Evolutionary conservation across 78 protist species (phyloP), one percentile per base, ranked within the genome.

Genomic region (Dictyostelium firmibasis): DNA sequence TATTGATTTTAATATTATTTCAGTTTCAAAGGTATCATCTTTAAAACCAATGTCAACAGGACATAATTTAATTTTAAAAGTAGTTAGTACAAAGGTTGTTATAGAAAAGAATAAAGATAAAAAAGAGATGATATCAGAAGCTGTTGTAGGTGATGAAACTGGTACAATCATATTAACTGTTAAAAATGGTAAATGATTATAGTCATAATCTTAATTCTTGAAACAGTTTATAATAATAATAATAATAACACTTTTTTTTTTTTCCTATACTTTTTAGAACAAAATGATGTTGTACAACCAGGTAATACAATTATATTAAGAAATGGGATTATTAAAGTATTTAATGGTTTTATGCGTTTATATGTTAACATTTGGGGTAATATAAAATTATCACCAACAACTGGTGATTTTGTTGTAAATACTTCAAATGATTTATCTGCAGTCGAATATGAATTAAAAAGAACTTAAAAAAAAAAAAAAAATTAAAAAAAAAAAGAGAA

Each of bases 241-340:
- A 20, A 20, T 20, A 25, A 20, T n/a, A n/a, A n/a, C n/a, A n/a
- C n/a, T n/a, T n/a, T 70, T 31, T 5, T 14, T 76, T 41, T 76
- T 38, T 60, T 76, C 50, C 13, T 76, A 76, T 16, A 27, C 50
- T 44, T 16, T 53, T 43, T 25, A 93, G 96, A 93, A 83, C 96
- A 93, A 86, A 93, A 86, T 50, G 96, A 93, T 81, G 92, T 86
- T 18, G 96, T 93, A 31, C 96, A 93, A 85, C 96, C 96, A n/a
- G 96, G 96, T 18, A 93, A 93, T 29, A 86, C 96, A 36, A 85
- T 93, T 60, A 75, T 85, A 23, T 57, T 93, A 36, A 47, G 96
- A 84, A 93, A 93, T 86, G 86, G 96, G 6, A 85, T 72, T 33
- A 93, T 93, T 18, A 86, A 78, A 81, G 92, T 93, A 25, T 93